These are phyloP conservation scores for Daldinia eschscholtzii DNA, from an alignment of 2,329 filamentous ascomycete genomes.

Conservation along the genomic window DNA sequence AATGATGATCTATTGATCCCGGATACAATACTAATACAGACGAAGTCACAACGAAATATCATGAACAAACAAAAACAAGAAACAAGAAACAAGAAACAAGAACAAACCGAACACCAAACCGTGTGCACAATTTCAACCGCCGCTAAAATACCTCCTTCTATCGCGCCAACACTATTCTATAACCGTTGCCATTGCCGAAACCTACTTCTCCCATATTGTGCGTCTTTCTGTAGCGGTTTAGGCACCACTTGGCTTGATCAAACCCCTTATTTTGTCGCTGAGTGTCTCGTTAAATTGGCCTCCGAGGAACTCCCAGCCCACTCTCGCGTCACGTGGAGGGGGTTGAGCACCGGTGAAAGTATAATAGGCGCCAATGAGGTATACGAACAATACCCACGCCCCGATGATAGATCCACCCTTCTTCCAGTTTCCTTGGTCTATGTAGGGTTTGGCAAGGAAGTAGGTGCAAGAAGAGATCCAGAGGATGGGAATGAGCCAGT, in stretches of 20 bases:
- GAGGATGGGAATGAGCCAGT: slow-evolving; percentile 6
- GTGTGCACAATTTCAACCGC: background rate
- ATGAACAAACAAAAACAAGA: slow-evolving; percentile 16
- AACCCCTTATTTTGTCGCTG: background rate
- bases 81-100: slow-evolving; percentile 16
- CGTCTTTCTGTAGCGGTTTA: background rate
- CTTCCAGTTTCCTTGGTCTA: background rate
- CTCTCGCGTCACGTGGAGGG: background rate
- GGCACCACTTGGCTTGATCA: background rate
- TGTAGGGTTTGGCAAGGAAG: background rate
- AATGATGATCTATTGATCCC: slow-evolving; percentile 8
- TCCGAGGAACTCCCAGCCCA: background rate
- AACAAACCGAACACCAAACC: slow-evolving; percentile 4
- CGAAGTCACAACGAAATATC: slow-evolving; percentile 18
- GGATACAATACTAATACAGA: slow-evolving; percentile 27
- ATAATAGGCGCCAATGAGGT: slow-evolving; percentile 5
- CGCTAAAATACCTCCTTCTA: background rate
- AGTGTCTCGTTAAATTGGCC: background rate
- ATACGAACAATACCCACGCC: background rate
- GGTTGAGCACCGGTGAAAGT: slow-evolving; percentile 1
- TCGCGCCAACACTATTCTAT: slow-evolving; percentile 1
- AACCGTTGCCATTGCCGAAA: background rate
- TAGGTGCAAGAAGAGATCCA: slow-evolving; percentile 1
- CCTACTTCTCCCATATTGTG: background rate
- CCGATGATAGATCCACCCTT: background rate